Evolutionary conservation across 192 early-diverging fungal genomes (phyloP).

Genomic region (Coemansia sp.): DNA sequence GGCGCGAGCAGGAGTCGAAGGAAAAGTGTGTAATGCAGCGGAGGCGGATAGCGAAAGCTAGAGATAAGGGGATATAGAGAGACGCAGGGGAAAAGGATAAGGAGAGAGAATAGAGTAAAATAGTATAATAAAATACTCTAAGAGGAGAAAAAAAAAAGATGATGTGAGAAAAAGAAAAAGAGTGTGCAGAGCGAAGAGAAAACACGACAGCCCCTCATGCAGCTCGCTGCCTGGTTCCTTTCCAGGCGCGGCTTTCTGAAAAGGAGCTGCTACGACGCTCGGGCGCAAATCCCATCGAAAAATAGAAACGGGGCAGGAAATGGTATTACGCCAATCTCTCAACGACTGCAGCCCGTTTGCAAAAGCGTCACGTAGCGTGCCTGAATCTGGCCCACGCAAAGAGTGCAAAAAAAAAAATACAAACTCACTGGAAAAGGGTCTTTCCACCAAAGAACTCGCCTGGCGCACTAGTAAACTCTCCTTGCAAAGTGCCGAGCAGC

Average conservation of each 20-base stretch:
- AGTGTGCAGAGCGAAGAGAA: not conserved
- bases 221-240: slow-evolving; percentile 6
- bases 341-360: not conserved
- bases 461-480: not conserved
- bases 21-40: slow-evolving; percentile 10
- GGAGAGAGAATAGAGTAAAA: slow-evolving; percentile 5
- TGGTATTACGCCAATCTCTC: not conserved
- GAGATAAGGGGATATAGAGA: not conserved
- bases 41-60: slow-evolving; percentile 4
- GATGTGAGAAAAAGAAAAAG: not conserved
- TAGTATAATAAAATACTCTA: slow-evolving; percentile 1
- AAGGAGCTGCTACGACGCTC: slow-evolving; percentile 5
- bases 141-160: not conserved
- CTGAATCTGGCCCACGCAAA: not conserved
- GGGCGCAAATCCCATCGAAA: slow-evolving; percentile 5
- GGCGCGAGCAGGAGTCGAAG: not conserved
- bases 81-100: not conserved
- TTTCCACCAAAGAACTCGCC: not conserved
- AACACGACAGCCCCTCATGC: not conserved
- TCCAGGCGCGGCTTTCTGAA: slow-evolving; percentile 9
- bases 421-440: not conserved
- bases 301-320: slow-evolving; percentile 11
- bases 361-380: not conserved
- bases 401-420: not conserved
- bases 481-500: not conserved